phyloP scores from a whole-genome alignment of 345 rosid species.

The Salix koriyanagi region DNA sequence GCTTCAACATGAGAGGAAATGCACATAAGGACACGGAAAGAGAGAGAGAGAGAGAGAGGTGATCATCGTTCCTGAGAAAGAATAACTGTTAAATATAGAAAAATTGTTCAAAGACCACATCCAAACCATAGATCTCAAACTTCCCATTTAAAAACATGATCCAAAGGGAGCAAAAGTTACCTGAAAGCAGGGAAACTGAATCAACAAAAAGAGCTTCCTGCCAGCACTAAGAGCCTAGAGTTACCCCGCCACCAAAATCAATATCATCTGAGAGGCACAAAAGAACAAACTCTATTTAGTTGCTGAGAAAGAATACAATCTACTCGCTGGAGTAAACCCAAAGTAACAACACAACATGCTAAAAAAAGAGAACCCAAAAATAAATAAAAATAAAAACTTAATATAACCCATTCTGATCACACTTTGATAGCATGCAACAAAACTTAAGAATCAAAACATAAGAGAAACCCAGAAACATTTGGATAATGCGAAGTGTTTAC shows the following conservation, averaged over 20 bases:
- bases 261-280: not conserved
- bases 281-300: not conserved
- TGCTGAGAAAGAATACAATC: not conserved
- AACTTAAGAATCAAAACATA: not conserved
- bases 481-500: constrained; percentile 17
- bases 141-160: constrained; percentile 4
- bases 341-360: constrained; percentile 6
- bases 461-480: not conserved
- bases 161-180: constrained; percentile 19
- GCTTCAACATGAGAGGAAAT: not conserved
- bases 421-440: constrained; percentile 18
- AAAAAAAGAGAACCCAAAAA: constrained; percentile 1
- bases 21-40: not conserved
- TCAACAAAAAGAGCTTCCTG: constrained; percentile 16
- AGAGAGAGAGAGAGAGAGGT: not conserved
- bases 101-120: not conserved
- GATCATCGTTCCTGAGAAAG: not conserved
- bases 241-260: constrained; percentile 17
- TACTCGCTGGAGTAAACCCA: not conserved
- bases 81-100: not conserved
- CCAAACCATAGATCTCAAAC: constrained; percentile 23
- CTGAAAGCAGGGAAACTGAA: constrained; percentile 20
- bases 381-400: not conserved
- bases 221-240: constrained; percentile 5
- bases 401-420: constrained; percentile 3